These are phyloP conservation scores for Naganishia antarctica DNA, from an alignment of 768 basidiomycete genomes.

Conservation along the genomic window DNA sequence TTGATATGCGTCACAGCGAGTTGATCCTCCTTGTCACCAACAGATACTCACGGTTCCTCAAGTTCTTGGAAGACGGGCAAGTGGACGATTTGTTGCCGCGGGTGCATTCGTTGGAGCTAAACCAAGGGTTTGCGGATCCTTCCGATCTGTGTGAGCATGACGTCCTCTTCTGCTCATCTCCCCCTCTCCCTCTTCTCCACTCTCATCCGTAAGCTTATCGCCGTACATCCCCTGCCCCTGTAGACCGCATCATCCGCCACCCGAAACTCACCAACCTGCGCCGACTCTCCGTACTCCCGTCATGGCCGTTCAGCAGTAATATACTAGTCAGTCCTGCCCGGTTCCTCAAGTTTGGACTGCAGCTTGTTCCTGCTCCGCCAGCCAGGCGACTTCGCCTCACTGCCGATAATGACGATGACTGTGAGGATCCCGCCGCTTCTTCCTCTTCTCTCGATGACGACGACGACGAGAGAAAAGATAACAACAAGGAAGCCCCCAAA, in stretches of 20 bases:
- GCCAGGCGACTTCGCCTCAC: slow-evolving; percentile 2
- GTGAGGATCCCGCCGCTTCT: too few species aligned
- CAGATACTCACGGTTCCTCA: slow-evolving; percentile 25
- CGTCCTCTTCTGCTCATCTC: neutral
- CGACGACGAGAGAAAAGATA: neutral
- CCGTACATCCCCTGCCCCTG: neutral
- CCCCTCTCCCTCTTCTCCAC: too few species aligned
- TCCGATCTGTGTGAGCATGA: slow-evolving; percentile 26
- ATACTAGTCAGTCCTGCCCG: slow-evolving; percentile 11
- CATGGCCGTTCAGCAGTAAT: slow-evolving; percentile 29
- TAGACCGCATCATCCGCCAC: slow-evolving; percentile 33
- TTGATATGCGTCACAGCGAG: too few species aligned
- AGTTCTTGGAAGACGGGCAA: slow-evolving; percentile 9
- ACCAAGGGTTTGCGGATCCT: slow-evolving; percentile 30
- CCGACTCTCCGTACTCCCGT: slow-evolving; percentile 29
- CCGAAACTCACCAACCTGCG: slow-evolving; percentile 28
- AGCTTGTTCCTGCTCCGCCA: slow-evolving; percentile 29
- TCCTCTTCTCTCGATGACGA: too few species aligned
- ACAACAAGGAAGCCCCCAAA: too few species aligned
- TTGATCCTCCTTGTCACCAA: too few species aligned
- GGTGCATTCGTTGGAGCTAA: slow-evolving; percentile 20
- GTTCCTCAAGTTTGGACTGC: slow-evolving; percentile 33
- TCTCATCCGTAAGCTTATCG: too few species aligned
- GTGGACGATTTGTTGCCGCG: slow-evolving; percentile 5
- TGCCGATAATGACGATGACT: neutral